Percentiles rank a stretch among this genome's conserved stretches.
These are phyloP conservation scores for Gossypium arboreum DNA, from an alignment of 345 rosid species.

Conservation along the genomic window DNA sequence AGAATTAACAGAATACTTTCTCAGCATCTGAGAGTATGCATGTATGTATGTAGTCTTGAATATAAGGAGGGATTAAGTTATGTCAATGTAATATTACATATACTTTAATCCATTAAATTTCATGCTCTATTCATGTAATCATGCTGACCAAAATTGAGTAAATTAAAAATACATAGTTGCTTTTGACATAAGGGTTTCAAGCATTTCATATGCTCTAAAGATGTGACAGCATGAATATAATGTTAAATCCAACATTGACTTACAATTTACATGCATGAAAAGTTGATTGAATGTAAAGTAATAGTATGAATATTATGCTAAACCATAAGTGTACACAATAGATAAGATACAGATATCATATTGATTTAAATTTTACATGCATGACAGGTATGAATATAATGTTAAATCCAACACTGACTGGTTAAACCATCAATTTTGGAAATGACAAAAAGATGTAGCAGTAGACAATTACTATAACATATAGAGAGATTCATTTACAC, in stretches of 20 bases:
- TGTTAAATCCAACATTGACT: not conserved
- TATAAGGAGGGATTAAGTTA: not conserved
- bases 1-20: not conserved
- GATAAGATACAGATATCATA: not conserved
- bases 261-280: not conserved
- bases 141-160: not conserved
- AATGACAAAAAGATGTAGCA: not conserved
- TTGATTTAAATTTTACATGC: not conserved
- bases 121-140: slow-evolving; percentile 2
- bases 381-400: not conserved
- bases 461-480: not conserved
- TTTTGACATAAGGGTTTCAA: not conserved
- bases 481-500: not conserved
- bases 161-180: not conserved
- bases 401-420: not conserved
- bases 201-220: not conserved
- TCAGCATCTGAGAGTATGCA: not conserved
- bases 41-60: not conserved
- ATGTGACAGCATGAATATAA: not conserved
- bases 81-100: not conserved
- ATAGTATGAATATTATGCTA: not conserved
- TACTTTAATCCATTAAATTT: not conserved
- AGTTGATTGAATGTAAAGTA: not conserved
- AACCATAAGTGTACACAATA: not conserved
- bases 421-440: not conserved